phyloP scores from a whole-genome alignment of 2,329 filamentous ascomycete species.

The Hansfordia pulvinata region DNA sequence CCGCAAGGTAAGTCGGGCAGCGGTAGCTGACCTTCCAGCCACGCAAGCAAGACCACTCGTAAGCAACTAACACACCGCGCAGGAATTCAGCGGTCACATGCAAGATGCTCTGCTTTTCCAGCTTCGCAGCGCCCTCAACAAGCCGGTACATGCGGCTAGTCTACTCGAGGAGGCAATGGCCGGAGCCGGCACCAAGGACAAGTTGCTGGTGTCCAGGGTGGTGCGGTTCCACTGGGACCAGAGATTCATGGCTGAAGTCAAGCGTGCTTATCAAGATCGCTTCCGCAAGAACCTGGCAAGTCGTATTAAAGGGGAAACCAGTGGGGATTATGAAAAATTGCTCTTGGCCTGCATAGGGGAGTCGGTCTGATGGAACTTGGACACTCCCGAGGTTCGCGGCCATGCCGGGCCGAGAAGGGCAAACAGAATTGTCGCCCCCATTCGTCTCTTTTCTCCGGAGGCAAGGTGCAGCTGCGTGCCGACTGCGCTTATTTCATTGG shows the following conservation, averaged over 20 bases:
- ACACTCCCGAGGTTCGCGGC: too few relatives aligned
- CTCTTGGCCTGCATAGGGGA: constrained; percentile 57
- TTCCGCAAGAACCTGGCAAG: constrained; percentile 54
- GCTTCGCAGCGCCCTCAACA: constrained; percentile 63
- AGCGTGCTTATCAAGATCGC: constrained; percentile 59
- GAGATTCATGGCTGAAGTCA: constrained; percentile 61
- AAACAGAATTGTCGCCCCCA: too few relatives aligned
- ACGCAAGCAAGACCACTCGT: neutral
- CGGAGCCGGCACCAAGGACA: constrained; percentile 77
- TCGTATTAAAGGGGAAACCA: constrained; percentile 71
- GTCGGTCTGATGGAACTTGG: too few relatives aligned
- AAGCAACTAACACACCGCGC: constrained; percentile 5
- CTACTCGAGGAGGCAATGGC: constrained; percentile 80
- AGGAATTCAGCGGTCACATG: constrained; percentile 90
- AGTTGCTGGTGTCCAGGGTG: constrained; percentile 62
- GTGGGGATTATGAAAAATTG: constrained; percentile 66
- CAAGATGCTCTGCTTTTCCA: constrained; percentile 70
- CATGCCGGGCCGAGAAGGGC: too few relatives aligned
- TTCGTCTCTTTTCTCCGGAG: too few relatives aligned
- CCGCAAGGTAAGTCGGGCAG: constrained; percentile 37
- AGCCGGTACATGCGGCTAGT: constrained; percentile 69
- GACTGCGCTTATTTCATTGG: too few relatives aligned
- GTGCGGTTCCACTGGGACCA: constrained; percentile 77
- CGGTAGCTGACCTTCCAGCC: neutral
- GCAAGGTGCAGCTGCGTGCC: too few relatives aligned